A percentile compares a stretch with the other conserved stretches of the same genome.
These are phyloP conservation scores for Aspergillus arachidicola DNA, from an alignment of 2,329 filamentous ascomycete species.

Conservation along the genomic window DNA sequence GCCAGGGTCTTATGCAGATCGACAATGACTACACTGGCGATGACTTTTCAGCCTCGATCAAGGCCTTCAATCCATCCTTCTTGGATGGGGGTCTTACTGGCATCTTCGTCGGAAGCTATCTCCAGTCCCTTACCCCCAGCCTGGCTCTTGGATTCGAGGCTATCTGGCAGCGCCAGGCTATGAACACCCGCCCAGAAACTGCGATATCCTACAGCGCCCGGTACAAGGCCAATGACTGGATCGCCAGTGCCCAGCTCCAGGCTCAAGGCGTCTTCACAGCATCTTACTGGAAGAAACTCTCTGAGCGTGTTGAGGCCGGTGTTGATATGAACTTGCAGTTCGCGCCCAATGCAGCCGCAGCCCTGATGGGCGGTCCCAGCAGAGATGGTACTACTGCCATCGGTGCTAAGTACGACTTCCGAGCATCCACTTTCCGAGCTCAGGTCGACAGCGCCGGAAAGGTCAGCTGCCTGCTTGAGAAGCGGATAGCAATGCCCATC, in stretches of 20 bases:
- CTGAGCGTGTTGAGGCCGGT: conserved; percentile 94
- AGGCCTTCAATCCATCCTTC: conserved; percentile 92
- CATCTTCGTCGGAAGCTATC: conserved; percentile 93
- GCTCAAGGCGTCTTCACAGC: conserved; percentile 85
- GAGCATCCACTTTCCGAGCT: conserved; percentile 90
- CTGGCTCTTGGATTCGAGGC: conserved; percentile 88
- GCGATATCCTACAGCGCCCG: conserved; percentile 85
- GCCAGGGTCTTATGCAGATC: conserved; percentile 86
- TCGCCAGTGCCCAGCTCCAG: conserved; percentile 86
- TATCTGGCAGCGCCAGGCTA: conserved; percentile 86
- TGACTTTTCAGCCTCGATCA: conserved; percentile 91
- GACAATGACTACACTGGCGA: conserved; percentile 93
- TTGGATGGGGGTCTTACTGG: conserved; percentile 92
- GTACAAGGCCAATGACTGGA: conserved; percentile 92
- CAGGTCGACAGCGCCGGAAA: conserved; percentile 96
- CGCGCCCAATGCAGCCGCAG: conserved; percentile 63
- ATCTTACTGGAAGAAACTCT: conserved; percentile 90
- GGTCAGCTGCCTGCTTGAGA: conserved; percentile 89
- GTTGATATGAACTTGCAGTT: conserved; percentile 92
- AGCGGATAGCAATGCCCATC: conserved; percentile 90
- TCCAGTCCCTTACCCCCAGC: conserved; percentile 87
- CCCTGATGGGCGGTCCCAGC: conserved; percentile 74
- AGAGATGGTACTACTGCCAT: conserved; percentile 90
- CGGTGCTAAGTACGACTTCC: conserved; percentile 98
- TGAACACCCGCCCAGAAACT: conserved; percentile 86